These are phyloP conservation scores for Exophiala sideris DNA, from an alignment of 2,329 filamentous ascomycete genomes.

Conservation along the genomic window DNA sequence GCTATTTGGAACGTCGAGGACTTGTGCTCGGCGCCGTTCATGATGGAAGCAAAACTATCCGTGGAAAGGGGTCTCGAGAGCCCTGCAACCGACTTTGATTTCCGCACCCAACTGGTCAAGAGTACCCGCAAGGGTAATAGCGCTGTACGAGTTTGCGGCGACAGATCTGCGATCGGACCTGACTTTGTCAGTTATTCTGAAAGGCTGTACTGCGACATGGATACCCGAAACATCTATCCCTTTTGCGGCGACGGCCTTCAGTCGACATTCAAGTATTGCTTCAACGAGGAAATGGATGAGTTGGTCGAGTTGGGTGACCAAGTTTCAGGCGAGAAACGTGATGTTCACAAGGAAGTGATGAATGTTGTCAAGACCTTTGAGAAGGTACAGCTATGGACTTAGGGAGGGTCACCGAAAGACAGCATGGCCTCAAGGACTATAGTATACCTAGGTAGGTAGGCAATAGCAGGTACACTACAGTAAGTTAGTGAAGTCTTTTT, in stretches of 20 bases:
- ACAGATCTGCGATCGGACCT: not conserved
- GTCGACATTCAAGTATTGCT: no score
- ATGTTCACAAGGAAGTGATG: no score
- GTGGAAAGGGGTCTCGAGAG: not conserved
- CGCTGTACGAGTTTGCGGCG: not conserved
- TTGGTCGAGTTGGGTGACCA: no score
- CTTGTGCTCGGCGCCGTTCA: not conserved
- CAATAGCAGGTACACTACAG: no score
- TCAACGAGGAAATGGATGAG: no score
- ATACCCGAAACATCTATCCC: not conserved
- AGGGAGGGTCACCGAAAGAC: no score
- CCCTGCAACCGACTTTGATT: not conserved
- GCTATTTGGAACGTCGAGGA: not conserved
- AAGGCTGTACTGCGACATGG: not conserved
- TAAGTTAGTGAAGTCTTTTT: no score
- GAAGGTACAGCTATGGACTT: no score
- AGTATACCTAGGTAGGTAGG: no score
- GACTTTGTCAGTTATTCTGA: constrained; percentile 1
- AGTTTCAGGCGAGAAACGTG: no score
- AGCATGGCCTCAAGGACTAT: no score
- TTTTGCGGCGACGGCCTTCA: not conserved
- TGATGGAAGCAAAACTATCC: not conserved
- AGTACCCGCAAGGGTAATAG: not conserved
- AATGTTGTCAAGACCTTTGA: no score
- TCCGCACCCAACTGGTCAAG: not conserved